Evolutionary conservation across 1,284 basidiomycete species (phyloP).

Genomic region (Marasmius tenuissimus): DNA sequence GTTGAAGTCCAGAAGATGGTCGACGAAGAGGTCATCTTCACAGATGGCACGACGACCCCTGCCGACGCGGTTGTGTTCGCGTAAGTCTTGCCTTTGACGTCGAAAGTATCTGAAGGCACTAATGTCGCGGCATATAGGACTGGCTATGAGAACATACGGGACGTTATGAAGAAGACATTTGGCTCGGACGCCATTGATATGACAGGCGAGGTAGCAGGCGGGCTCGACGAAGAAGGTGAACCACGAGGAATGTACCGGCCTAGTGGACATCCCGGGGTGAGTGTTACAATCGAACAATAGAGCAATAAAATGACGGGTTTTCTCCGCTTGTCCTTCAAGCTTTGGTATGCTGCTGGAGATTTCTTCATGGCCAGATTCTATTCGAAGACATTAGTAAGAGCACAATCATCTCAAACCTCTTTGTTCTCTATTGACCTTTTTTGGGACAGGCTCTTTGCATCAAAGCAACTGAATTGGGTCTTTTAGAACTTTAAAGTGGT

Average conservation of each 20-base stretch:
- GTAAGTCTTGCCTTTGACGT: conserved; percentile 19
- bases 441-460: conserved; percentile 28
- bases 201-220: conserved; percentile 19
- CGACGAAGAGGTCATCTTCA: conserved; percentile 25
- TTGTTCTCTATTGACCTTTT: not conserved
- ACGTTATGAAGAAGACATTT: conserved; percentile 18
- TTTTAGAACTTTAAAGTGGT: not conserved
- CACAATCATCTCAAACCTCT: not conserved
- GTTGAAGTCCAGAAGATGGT: conserved; percentile 26
- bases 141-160: conserved; percentile 21
- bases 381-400: conserved; percentile 34
- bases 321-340: conserved; percentile 16
- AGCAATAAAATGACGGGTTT: not conserved
- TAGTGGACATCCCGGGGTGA: conserved; percentile 34
- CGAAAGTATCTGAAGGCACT: not conserved
- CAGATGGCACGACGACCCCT: conserved; percentile 28
- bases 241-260: conserved; percentile 22
- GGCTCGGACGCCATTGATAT: conserved; percentile 23
- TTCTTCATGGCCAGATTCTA: conserved; percentile 29
- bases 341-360: conserved; percentile 36
- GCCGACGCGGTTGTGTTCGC: conserved; percentile 31
- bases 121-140: conserved; percentile 16
- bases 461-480: conserved; percentile 31
- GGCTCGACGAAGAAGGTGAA: conserved; percentile 26
- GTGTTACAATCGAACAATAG: not conserved